Evolutionary conservation across 1,284 basidiomycete genomes (phyloP), one percentile per base, ranked within the genome.

Genomic region (Malassezia dermatis): DNA sequence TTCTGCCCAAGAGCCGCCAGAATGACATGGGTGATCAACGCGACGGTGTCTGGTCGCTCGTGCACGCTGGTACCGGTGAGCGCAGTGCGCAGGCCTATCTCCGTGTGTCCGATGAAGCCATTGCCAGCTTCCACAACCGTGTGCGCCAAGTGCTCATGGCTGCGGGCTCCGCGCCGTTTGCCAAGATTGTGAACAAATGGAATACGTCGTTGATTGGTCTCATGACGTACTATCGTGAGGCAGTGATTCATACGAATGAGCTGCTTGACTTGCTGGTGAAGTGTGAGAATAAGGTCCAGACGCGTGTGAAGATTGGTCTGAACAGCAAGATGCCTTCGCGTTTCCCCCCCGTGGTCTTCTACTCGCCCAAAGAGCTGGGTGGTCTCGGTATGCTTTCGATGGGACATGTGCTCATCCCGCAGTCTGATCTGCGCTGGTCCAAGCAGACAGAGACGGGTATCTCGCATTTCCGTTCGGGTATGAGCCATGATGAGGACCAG

Each of bases 151-250:
- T 98, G 17, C 78, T 99, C 61, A 98, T 99, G 94, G 90, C 89
- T 66, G 96, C 94, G 1, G 94, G 94, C 58, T 93, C 90, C 0
- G 93, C 93, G 0, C 96, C 94, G 0, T 98, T 98, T 81, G 89
- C 88, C 59, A 99, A 99, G 81, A 95, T 99, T 68, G 87, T 96
- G 73, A 98, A 98, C 80, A 96, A 96, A 78, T 95, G 90, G 90
- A 96, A 95, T 76, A 93, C 90, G 2, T 88, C 88, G 10, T 81
- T 75, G 43, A 68, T 73, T 45, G 63, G 62, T 6, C 56, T 71
- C n/a, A 69, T 94, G 89, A 95, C 91, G 4, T 98, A 96, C 78
- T 98, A 96, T 77, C 88, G 93, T 60, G 93, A 98, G 75, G 93
- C 91, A n/a, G 90, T 96, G 60, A 89, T 95, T 58, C 89, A 94